Evolutionary conservation across 176 grass and related monocot genomes (phyloP), one percentile per base, ranked within the genome.

Genomic region (Eragrostis curvula): DNA sequence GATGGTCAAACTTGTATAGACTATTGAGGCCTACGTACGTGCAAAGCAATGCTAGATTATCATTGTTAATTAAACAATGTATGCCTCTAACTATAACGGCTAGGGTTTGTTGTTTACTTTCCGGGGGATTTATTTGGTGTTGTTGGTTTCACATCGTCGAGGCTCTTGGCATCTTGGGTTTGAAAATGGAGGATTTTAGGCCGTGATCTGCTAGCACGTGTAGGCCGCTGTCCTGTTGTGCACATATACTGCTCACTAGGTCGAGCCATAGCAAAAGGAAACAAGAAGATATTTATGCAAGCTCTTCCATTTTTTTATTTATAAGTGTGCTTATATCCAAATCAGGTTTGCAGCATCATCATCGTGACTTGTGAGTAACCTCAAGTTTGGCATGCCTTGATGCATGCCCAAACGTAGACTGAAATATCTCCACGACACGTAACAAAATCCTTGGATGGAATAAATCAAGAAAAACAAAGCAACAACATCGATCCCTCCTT

Each of bases 31-130:
- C 57, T 68, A 76, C 68, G 66, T 58, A 36, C 70, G 80, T 82
- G 80, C 79, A 61, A 71, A 70, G 41, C 57, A 82, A 36, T 48
- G 27, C 68, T 71, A 46, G 66, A 81, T 58, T 70, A 50, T 66
- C 20, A 56, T n/a, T 56, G 21, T n/a, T 29, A 29, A 16, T 21
- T 78, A 30, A 48, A 13, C 18, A 25, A 27, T 60, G 9, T 60
- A 12, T n/a, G 20, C 21, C 7, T 56, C 7, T 9, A n/a, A n/a
- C 5, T 63, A 15, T 63, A 63, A 30, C 60, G 27, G 27, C 60
- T 63, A 63, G 12, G 27, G 25, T 64, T 17, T 64, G 13, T 36
- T 64, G 18, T 56, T 64, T 36, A 64, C 3, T 64, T 32, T 36
- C 13, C 28, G 16, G 5, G 15, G 61, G 7, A 36, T 7, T 63